Evolutionary conservation across 2,329 filamentous ascomycete species (phyloP).

Genomic region (Aspergillus cejpii): DNA sequence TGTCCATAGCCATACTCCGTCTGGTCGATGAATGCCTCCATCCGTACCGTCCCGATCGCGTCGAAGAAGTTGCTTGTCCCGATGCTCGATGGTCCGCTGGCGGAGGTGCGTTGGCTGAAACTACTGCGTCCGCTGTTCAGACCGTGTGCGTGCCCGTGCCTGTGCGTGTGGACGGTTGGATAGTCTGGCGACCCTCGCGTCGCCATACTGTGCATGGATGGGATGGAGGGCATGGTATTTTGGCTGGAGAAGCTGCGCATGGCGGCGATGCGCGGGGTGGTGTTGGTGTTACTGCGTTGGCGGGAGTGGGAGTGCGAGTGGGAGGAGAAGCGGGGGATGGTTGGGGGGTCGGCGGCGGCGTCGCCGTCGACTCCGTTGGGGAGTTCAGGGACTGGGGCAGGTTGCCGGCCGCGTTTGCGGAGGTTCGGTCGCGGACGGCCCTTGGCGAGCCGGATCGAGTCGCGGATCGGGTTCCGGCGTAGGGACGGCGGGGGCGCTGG

Average conservation of each 20-base stretch:
- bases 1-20: too few relatives aligned
- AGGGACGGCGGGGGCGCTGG: slow-evolving; percentile 45
- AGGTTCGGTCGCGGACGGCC: slow-evolving; percentile 49
- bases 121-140: slow-evolving; percentile 36
- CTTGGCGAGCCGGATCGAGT: slow-evolving; percentile 86
- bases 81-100: slow-evolving; percentile 44
- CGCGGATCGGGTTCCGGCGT: slow-evolving; percentile 61
- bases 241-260: slow-evolving; percentile 66
- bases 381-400: slow-evolving; percentile 31
- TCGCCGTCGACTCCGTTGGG: slow-evolving; percentile 28
- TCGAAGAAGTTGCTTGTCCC: slow-evolving; percentile 64
- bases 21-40: slow-evolving; percentile 87
- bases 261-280: slow-evolving; percentile 62
- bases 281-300: slow-evolving; percentile 73
- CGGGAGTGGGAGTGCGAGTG: slow-evolving; percentile 73
- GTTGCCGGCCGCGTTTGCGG: slow-evolving; percentile 35
- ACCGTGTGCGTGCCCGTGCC: slow-evolving; percentile 17
- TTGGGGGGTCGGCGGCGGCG: slow-evolving; percentile 46
- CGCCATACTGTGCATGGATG: slow-evolving; percentile 45
- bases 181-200: slow-evolving; percentile 54
- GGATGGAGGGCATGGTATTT: slow-evolving; percentile 29
- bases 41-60: slow-evolving; percentile 81
- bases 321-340: slow-evolving; percentile 48
- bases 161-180: slow-evolving; percentile 28
- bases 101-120: slow-evolving; percentile 48